Evolutionary conservation across 1,139 yeast species (phyloP).

Genomic region (Geotrichum citri-aurantii): DNA sequence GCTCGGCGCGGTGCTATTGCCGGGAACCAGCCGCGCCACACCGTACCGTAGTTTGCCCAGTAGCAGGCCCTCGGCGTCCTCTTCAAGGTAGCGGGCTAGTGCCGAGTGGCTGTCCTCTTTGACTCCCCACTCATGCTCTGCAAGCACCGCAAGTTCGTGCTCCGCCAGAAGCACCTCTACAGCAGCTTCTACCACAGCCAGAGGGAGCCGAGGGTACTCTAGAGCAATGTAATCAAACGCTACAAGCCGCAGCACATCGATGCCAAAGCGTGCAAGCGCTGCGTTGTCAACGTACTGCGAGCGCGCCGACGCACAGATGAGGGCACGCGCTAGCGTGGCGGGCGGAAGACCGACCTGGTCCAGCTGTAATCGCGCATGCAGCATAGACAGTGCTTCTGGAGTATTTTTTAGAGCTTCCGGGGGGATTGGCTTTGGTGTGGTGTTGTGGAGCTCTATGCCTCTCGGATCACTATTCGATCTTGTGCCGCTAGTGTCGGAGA

Average conservation of each 20-base stretch:
- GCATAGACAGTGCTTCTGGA: conserved; percentile 47
- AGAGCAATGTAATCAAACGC: conserved; percentile 67
- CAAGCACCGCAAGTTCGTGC: conserved; percentile 57
- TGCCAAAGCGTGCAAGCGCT: conserved; percentile 76
- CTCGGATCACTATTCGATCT: background rate
- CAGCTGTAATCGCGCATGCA: conserved; percentile 64
- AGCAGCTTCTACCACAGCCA: conserved; percentile 66
- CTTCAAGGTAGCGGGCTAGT: conserved; percentile 62
- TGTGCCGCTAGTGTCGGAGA: background rate
- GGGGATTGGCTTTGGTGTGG: background rate
- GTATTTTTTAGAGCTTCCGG: background rate
- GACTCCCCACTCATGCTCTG: conserved; percentile 71
- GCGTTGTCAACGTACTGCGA: conserved; percentile 59
- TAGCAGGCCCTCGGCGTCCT: conserved; percentile 34
- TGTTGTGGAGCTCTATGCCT: background rate
- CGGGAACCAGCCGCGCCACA: conserved; percentile 35
- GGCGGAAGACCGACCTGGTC: conserved; percentile 43
- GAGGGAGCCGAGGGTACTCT: conserved; percentile 85
- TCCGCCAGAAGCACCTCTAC: conserved; percentile 67
- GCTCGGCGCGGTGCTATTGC: conserved; percentile 23
- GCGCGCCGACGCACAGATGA: conserved; percentile 48
- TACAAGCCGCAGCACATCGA: conserved; percentile 67
- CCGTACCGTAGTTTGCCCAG: conserved; percentile 39
- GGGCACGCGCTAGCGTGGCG: conserved; percentile 73
- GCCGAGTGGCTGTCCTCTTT: conserved; percentile 63